Evolutionary conservation across 345 rosid species (phyloP).

Genomic region (Kandelia obovata): DNA sequence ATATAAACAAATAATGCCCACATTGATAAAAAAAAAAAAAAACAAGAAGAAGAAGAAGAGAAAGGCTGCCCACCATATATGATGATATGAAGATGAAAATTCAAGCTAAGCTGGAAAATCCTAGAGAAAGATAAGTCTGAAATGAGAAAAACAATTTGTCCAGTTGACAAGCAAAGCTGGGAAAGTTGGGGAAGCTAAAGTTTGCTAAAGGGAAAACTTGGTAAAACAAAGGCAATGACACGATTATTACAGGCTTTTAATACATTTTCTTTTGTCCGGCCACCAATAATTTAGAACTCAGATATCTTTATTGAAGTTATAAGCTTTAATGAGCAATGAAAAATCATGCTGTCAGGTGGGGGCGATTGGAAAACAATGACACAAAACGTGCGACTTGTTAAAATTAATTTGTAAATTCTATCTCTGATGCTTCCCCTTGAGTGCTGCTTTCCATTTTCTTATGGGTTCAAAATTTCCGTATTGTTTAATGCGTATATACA

Average conservation of each 20-base stretch:
- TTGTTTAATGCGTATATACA: too few species aligned
- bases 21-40: not conserved
- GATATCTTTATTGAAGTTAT: conserved; percentile 12
- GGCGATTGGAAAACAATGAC: not conserved
- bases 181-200: not conserved
- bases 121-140: not conserved
- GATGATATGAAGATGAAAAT: not conserved
- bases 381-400: too few species aligned
- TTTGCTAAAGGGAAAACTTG: not conserved
- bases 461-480: too few species aligned
- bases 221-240: conserved; percentile 15
- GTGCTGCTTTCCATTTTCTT: too few species aligned
- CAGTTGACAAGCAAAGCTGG: not conserved
- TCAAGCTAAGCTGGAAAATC: not conserved
- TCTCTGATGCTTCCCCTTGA: too few species aligned
- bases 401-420: too few species aligned
- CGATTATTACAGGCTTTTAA: conserved; percentile 17
- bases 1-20: too few species aligned
- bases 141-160: too few species aligned
- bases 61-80: not conserved
- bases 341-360: conserved; percentile 12
- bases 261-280: conserved; percentile 22
- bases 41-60: not conserved
- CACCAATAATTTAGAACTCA: conserved; percentile 33
- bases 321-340: not conserved